phyloP scores from a whole-genome alignment of 805 yeast species.

The Candida maltosa region DNA sequence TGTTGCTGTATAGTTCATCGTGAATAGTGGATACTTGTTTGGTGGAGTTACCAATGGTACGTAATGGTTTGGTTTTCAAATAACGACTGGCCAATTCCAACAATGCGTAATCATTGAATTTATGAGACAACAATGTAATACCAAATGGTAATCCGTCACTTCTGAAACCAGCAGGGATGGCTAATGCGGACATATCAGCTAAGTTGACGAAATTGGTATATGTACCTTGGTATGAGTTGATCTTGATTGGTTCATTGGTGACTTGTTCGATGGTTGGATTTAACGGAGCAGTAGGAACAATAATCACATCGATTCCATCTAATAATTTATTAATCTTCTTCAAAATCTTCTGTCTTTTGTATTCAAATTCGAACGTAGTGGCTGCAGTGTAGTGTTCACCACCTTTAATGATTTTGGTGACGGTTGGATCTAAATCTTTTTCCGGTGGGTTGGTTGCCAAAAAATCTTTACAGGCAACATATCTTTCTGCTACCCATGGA shows the following conservation, averaged over 20 bases:
- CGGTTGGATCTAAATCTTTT: constrained; percentile 79
- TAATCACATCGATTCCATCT: constrained; percentile 63
- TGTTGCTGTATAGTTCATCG: constrained; percentile 43
- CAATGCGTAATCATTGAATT: constrained; percentile 86
- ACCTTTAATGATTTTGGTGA: constrained; percentile 66
- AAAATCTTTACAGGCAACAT: constrained; percentile 75
- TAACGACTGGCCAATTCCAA: constrained; percentile 77
- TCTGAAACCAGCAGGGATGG: constrained; percentile 85
- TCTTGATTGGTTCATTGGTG: constrained; percentile 69
- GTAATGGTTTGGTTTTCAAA: constrained; percentile 45
- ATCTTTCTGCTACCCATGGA: constrained; percentile 98
- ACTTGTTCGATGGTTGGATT: constrained; percentile 80
- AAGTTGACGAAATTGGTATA: constrained; percentile 96
- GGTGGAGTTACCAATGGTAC: constrained; percentile 50
- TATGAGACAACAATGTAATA: constrained; percentile 76
- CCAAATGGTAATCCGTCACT: constrained; percentile 88
- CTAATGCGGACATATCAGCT: constrained; percentile 88
- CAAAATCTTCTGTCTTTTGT: constrained; percentile 77
- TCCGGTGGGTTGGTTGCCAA: constrained; percentile 68
- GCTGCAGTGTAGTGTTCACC: constrained; percentile 81
- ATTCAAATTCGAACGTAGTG: constrained; percentile 80
- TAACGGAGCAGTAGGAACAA: constrained; percentile 93
- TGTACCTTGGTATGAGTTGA: constrained; percentile 94
- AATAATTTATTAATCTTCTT: constrained; percentile 58
- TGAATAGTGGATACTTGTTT: constrained; percentile 24